A percentile compares a stretch with the other conserved stretches of the same genome.
phyloP scores from a whole-genome alignment of 352 stramenopile genomes.

The Globisporangium canariense region DNA sequence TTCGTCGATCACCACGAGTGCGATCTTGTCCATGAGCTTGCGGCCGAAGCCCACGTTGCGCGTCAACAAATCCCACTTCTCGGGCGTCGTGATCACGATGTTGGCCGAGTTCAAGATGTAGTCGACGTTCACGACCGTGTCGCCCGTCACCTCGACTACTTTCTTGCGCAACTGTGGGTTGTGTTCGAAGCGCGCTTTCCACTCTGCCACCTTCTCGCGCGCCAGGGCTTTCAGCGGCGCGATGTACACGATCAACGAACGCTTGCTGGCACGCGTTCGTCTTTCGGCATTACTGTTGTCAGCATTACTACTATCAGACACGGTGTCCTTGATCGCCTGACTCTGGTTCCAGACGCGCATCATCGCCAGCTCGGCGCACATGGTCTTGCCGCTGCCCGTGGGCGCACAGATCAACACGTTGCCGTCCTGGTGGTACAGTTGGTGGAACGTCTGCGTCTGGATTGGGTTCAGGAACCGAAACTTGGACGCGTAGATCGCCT shows the following conservation, averaged over 20 bases:
- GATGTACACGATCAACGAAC: conserved; percentile 95
- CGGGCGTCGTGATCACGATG: conserved; percentile 97
- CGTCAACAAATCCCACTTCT: conserved; percentile 98
- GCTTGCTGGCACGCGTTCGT: background rate
- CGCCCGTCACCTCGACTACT: conserved; percentile 96
- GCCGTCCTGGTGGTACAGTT: conserved; percentile 95
- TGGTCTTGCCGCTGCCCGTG: conserved; percentile 96
- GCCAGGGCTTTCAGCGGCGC: conserved; percentile 97
- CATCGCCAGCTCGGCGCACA: conserved; percentile 97
- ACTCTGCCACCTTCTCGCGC: conserved; percentile 95
- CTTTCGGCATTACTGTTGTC: background rate
- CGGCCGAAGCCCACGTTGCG: conserved; percentile 81
- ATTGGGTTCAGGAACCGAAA: conserved; percentile 92
- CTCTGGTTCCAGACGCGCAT: conserved; percentile 89
- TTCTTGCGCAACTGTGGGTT: conserved; percentile 79
- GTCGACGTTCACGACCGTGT: conserved; percentile 93
- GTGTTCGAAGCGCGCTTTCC: conserved; percentile 91
- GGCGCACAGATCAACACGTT: conserved; percentile 97
- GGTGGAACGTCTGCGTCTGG: conserved; percentile 98
- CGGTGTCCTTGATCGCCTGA: background rate
- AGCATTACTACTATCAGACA: background rate
- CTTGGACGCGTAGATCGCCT: conserved; percentile 88
- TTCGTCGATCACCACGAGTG: conserved; percentile 96
- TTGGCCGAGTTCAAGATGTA: conserved; percentile 89
- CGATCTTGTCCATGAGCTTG: conserved; percentile 63